Conservation (phyloP, 176 grass and related monocot species). For the Coix lacrymajobi region DNA sequence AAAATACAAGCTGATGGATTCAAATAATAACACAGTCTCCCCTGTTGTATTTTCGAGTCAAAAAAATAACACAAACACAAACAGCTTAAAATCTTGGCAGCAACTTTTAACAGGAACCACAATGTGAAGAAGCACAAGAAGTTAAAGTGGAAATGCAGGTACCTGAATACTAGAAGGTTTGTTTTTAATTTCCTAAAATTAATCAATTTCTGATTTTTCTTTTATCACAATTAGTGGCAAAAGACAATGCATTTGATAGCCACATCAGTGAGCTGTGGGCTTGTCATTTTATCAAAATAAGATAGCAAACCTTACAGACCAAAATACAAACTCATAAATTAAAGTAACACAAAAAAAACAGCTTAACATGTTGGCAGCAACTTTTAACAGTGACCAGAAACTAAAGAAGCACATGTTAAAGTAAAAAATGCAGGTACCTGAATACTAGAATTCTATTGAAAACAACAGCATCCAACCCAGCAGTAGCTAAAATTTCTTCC, state of each 20-base stretch:
- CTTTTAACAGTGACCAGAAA: neutral
- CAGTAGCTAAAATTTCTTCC: slow-evolving; percentile 67
- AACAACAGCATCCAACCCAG: slow-evolving; percentile 88
- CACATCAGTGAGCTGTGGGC: neutral
- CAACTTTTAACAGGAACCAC: too few species aligned
- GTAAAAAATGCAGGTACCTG: slow-evolving; percentile 40
- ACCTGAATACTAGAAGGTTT: too few species aligned
- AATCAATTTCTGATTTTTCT: neutral
- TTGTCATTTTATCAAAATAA: neutral
- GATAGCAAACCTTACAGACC: neutral
- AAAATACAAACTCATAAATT: neutral
- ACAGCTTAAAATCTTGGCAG: neutral
- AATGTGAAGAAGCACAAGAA: too few species aligned
- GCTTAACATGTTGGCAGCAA: neutral
- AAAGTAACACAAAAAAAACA: neutral
- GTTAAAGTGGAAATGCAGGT: too few species aligned
- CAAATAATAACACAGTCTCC: too few species aligned
- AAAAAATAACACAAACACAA: neutral
- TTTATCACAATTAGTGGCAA: neutral
- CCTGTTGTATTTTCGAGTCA: too few species aligned
- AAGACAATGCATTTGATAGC: neutral
- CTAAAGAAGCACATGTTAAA: neutral
- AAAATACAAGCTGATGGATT: too few species aligned
- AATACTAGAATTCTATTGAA: slow-evolving; percentile 84
- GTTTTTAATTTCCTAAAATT: neutral